These are phyloP conservation scores for Talaromyces amestolkiae DNA, from an alignment of 2,329 filamentous ascomycete species.

Conservation along the genomic window DNA sequence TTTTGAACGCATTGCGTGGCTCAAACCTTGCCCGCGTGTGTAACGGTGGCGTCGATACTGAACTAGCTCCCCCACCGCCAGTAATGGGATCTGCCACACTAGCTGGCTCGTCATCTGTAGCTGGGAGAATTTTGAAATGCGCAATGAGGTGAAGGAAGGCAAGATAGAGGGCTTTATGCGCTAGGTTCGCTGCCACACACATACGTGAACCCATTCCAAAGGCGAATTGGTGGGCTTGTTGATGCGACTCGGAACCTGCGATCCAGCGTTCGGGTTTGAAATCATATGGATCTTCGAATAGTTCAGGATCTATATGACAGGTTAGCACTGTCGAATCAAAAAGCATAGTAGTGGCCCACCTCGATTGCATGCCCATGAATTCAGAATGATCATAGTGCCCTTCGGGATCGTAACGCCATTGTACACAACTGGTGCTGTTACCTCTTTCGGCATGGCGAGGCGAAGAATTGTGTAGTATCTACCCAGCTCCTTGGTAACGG, in stretches of 20 bases:
- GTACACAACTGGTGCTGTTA: conserved; percentile 14
- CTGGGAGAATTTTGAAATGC: conserved; percentile 18
- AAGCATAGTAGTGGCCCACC: conserved; percentile 1
- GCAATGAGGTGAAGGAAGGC: conserved; percentile 18
- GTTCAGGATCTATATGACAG: not conserved
- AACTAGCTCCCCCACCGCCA: not conserved
- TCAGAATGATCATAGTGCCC: conserved; percentile 21
- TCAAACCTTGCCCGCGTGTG: conserved; percentile 11
- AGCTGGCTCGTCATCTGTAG: not conserved
- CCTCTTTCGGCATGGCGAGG: conserved; percentile 18
- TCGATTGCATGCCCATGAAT: conserved; percentile 23
- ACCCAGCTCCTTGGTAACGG: conserved; percentile 20
- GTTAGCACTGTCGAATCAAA: too few species aligned
- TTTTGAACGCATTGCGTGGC: not conserved
- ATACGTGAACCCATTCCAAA: conserved; percentile 20
- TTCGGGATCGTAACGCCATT: conserved; percentile 19
- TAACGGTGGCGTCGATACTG: not conserved
- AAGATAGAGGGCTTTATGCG: conserved; percentile 16
- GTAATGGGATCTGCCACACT: conserved; percentile 13
- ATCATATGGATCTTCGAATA: not conserved
- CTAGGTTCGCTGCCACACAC: conserved; percentile 19
- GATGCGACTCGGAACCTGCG: conserved; percentile 16
- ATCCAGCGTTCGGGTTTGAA: conserved; percentile 23
- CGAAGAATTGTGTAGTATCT: conserved; percentile 20
- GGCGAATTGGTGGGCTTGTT: conserved; percentile 19